phyloP scores from a whole-genome alignment of 192 early-diverging fungal species.

The Coemansia asiatica region DNA sequence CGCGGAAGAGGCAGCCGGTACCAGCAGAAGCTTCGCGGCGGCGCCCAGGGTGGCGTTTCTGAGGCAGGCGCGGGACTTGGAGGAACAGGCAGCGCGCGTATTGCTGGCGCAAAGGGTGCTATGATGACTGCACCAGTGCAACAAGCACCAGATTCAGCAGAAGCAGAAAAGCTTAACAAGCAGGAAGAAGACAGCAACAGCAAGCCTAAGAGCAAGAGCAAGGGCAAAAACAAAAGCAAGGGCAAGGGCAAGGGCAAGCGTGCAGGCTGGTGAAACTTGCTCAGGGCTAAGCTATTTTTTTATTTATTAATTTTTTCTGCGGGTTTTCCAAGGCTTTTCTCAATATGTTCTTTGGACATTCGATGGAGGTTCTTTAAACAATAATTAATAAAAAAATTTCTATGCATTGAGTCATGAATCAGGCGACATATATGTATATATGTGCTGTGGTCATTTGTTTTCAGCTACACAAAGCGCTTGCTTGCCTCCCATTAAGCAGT shows the following conservation, averaged over 20 bases:
- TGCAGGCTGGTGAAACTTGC: slow-evolving; percentile 4
- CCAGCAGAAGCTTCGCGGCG: slow-evolving; percentile 32
- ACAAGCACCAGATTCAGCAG: not conserved
- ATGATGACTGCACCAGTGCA: not conserved
- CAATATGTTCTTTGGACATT: slow-evolving; percentile 13
- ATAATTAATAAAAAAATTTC: not conserved
- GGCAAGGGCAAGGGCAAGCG: slow-evolving; percentile 31
- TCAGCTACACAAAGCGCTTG: not conserved
- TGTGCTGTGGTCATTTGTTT: not conserved
- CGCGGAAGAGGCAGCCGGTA: slow-evolving; percentile 22
- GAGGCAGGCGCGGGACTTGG: slow-evolving; percentile 46
- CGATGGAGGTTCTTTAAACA: slow-evolving; percentile 7
- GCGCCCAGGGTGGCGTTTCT: slow-evolving; percentile 42
- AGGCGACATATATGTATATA: not conserved
- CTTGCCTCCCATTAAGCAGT: not conserved
- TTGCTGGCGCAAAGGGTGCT: slow-evolving; percentile 17
- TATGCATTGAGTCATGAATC: not conserved
- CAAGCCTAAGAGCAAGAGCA: slow-evolving; percentile 18
- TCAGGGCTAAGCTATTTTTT: not conserved
- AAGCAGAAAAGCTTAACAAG: not conserved
- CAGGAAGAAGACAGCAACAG: slow-evolving; percentile 12
- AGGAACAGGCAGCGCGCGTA: slow-evolving; percentile 52
- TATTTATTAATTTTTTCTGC: not conserved
- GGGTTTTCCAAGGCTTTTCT: too few species aligned
- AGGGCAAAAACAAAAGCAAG: slow-evolving; percentile 20